A percentile compares a stretch with the other conserved stretches of the same genome.
Conservation (phyloP, 257 asterid species). For the Solanum chmielewskii region DNA sequence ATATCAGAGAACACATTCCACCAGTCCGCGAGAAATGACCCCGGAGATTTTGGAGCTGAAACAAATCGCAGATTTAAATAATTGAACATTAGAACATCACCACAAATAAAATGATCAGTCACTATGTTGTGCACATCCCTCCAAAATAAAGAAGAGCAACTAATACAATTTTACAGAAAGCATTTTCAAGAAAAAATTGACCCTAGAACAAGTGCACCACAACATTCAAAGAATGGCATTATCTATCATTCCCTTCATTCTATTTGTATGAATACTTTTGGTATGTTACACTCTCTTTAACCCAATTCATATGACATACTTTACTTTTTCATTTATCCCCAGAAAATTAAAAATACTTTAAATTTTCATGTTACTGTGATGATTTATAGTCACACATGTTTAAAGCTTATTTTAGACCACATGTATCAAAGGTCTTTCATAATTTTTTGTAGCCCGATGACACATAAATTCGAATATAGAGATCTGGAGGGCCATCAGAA, state of each 20-base stretch:
- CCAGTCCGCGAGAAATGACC: constrained; percentile 38
- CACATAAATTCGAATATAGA: background rate
- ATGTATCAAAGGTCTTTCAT: background rate
- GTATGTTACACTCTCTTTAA: background rate
- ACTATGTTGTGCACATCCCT: background rate
- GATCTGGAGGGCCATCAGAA: too few species aligned
- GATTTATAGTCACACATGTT: background rate
- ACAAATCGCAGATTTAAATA: background rate
- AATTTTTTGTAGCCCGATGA: background rate
- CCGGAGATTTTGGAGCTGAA: background rate
- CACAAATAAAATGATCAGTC: background rate
- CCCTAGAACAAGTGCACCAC: background rate
- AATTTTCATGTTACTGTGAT: background rate
- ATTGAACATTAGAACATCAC: background rate
- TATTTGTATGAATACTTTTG: background rate
- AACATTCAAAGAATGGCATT: background rate
- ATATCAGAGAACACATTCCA: constrained; percentile 38
- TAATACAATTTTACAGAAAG: background rate
- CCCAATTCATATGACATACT: background rate
- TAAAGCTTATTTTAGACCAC: background rate
- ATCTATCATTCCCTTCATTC: background rate
- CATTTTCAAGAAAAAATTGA: background rate
- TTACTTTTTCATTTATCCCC: background rate
- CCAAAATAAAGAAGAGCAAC: background rate
- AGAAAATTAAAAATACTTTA: background rate